Conservation (phyloP, 2,329 filamentous ascomycete genomes). For the Xylaria sp. region DNA sequence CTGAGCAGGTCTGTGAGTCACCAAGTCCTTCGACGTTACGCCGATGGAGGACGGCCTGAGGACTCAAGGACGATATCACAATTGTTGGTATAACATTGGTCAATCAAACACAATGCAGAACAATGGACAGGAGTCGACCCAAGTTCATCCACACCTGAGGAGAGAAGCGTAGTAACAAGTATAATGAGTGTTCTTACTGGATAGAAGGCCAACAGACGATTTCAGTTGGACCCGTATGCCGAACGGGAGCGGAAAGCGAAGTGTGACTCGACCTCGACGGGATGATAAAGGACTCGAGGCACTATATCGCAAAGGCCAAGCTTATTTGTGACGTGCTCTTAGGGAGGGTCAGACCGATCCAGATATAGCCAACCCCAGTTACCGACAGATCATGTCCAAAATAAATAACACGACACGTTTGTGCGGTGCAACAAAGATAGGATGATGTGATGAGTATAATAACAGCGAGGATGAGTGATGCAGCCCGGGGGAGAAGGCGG, state of each 20-base stretch:
- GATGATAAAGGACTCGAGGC: conserved; percentile 23
- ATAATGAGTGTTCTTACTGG: conserved; percentile 35
- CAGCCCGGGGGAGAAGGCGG: conserved; percentile 25
- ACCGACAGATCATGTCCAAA: conserved; percentile 32
- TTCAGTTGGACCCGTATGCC: conserved; percentile 13
- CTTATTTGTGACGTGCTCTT: conserved; percentile 23
- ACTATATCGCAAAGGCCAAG: conserved; percentile 9
- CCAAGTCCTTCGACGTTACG: conserved; percentile 42
- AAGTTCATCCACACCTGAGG: conserved; percentile 1
- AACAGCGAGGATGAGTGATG: conserved; percentile 11
- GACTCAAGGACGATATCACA: conserved; percentile 43
- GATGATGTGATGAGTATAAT: conserved; percentile 17
- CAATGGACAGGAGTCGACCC: background rate
- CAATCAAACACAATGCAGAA: conserved; percentile 40
- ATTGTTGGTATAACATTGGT: conserved; percentile 43
- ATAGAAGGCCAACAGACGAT: conserved; percentile 12
- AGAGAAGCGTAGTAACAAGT: conserved; percentile 12
- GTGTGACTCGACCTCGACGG: conserved; percentile 38
- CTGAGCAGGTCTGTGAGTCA: conserved; percentile 49
- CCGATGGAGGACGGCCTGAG: conserved; percentile 44
- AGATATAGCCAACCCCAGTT: conserved; percentile 36
- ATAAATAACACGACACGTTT: conserved; percentile 28
- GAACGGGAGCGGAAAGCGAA: conserved; percentile 9
- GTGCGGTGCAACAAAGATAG: conserved; percentile 26
- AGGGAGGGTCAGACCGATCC: conserved; percentile 29